phyloP scores from a whole-genome alignment of 305 asterid species.

The Euphrasia arctica region DNA sequence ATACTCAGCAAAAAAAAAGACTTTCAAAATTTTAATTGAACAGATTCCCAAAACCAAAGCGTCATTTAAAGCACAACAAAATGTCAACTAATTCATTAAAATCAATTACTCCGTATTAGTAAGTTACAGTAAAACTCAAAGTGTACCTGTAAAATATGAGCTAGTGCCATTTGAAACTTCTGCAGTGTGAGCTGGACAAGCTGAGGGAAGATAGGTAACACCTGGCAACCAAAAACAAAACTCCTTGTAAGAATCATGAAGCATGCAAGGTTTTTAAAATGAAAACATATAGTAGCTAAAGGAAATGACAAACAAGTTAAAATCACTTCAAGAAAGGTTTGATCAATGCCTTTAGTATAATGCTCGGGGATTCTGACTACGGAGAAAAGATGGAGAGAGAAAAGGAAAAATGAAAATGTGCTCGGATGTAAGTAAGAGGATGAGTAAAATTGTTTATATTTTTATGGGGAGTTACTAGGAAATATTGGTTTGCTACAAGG shows the following conservation, averaged over 20 bases:
- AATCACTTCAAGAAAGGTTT: slow-evolving; percentile 8
- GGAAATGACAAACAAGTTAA: background rate
- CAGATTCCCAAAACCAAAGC: background rate
- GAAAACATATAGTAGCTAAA: slow-evolving; percentile 6
- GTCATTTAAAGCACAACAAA: slow-evolving; percentile 11
- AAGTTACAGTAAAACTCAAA: slow-evolving; percentile 15
- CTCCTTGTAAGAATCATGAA: slow-evolving; percentile 14
- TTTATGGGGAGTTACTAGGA: background rate
- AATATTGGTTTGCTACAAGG: background rate
- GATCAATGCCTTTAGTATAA: slow-evolving; percentile 10
- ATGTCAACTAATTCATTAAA: background rate
- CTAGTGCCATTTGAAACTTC: slow-evolving; percentile 94
- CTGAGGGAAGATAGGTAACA: slow-evolving; percentile 84
- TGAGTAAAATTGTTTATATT: background rate
- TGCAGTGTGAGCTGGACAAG: slow-evolving; percentile 88
- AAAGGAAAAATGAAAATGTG: background rate
- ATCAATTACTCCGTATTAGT: background rate
- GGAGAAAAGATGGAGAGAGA: background rate
- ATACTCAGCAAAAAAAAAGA: slow-evolving; percentile 12
- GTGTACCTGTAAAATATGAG: slow-evolving; percentile 87
- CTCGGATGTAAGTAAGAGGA: background rate
- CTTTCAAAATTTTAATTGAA: background rate
- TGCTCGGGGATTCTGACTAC: slow-evolving; percentile 17
- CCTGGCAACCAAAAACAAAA: slow-evolving; percentile 47
- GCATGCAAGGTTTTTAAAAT: background rate